Conservation (phyloP, 1,284 basidiomycete species). For the Trichosporon coremiiforme region DNA sequence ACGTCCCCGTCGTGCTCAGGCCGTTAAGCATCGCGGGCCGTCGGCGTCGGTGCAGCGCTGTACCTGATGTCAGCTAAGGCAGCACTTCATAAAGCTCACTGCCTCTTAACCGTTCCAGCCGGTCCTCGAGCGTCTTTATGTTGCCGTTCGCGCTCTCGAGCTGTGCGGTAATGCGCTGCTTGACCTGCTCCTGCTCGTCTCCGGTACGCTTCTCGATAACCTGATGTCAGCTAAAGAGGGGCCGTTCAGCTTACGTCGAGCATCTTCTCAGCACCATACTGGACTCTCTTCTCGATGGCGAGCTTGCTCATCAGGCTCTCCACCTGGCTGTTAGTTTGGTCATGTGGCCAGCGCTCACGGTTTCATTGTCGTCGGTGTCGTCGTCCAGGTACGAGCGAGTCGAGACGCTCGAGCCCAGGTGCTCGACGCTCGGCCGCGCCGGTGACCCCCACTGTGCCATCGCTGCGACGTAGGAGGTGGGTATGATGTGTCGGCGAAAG, state of each 20-base stretch:
- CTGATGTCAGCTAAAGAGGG: constrained; percentile 35
- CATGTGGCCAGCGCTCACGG: constrained; percentile 23
- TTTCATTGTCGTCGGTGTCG: constrained; percentile 33
- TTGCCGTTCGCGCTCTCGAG: constrained; percentile 52
- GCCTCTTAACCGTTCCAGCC: constrained; percentile 44
- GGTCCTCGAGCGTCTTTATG: constrained; percentile 48
- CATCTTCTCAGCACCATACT: constrained; percentile 62
- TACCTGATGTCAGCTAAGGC: constrained; percentile 32
- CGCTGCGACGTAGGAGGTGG: constrained; percentile 15
- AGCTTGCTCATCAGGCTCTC: constrained; percentile 57
- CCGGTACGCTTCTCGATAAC: constrained; percentile 48
- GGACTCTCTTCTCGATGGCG: constrained; percentile 59
- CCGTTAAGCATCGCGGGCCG: constrained; percentile 48
- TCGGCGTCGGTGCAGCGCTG: constrained; percentile 37
- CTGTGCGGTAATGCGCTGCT: constrained; percentile 51
- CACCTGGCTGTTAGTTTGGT: constrained; percentile 41
- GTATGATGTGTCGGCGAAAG: neutral
- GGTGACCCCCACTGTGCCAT: constrained; percentile 23
- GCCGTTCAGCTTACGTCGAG: constrained; percentile 58
- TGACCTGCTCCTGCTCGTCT: constrained; percentile 48
- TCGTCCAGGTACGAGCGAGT: constrained; percentile 29
- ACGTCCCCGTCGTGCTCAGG: constrained; percentile 15
- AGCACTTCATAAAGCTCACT: constrained; percentile 14
- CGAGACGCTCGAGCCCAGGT: constrained; percentile 32
- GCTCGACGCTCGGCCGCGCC: constrained; percentile 29